A percentile compares a stretch with the other conserved stretches of the same genome.
Evolutionary conservation across 1,139 yeast genomes (phyloP).

Genomic region (Saccharomyces hybrid): DNA sequence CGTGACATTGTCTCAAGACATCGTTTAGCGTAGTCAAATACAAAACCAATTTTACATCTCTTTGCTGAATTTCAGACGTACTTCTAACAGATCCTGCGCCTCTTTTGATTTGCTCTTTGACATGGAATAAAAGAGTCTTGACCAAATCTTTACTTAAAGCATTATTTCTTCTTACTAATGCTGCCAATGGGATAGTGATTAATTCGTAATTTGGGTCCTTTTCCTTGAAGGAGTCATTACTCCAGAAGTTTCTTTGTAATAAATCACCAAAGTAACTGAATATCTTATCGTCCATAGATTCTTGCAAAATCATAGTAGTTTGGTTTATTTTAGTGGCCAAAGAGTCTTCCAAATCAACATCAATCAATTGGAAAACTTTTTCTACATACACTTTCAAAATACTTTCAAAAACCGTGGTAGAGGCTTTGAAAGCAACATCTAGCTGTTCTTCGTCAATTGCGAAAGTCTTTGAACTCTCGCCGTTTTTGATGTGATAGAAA

Average conservation of each 20-base stretch:
- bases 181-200: conserved; percentile 58
- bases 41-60: conserved; percentile 75
- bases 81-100: conserved; percentile 78
- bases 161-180: conserved; percentile 50
- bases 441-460: conserved; percentile 41
- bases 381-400: conserved; percentile 52
- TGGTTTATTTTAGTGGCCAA: conserved; percentile 45
- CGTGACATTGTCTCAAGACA: conserved; percentile 61
- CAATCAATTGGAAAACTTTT: conserved; percentile 57
- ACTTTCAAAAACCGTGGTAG: conserved; percentile 64
- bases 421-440: conserved; percentile 55
- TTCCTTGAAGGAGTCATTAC: conserved; percentile 49
- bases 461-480: conserved; percentile 17
- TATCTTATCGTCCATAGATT: conserved; percentile 60
- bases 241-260: conserved; percentile 52
- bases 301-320: conserved; percentile 57
- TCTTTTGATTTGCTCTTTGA: conserved; percentile 64
- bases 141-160: conserved; percentile 34
- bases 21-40: conserved; percentile 65
- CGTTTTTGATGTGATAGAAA: conserved; percentile 41
- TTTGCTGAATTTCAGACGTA: conserved; percentile 58
- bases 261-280: conserved; percentile 35
- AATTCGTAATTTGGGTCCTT: conserved; percentile 29
- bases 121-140: conserved; percentile 29
- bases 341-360: conserved; percentile 59